Base-by-base conservation (phyloP, 768 basidiomycete genomes). In the Lactarius quietus region DNA sequence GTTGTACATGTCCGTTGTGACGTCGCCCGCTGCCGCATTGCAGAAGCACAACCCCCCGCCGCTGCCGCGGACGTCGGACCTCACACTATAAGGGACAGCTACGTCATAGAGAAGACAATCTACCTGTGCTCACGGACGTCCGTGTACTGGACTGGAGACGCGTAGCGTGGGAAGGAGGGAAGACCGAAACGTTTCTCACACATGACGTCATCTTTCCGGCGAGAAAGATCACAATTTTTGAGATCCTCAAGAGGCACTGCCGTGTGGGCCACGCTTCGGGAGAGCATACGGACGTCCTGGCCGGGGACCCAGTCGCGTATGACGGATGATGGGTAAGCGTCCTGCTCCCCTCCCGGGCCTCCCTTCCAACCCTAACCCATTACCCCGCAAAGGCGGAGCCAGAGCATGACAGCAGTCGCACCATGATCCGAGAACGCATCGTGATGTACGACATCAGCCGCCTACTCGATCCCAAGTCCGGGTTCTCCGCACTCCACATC, bases 381-480 rank as follows among this genome's bases (percentile, higher is more conserved):
- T 1, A 51, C 14, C 48, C 23, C 6, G 15, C 6, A 23, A 3
- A 23, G 26, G 23, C 17, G 31, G 23, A 55, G 41, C 56, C 31
- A 64, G 17, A 81, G 81, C 78, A 75, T 75, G 59, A 71, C 65
- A 83, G 83, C 60, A 26, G 3, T 23, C 23, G 14, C 45, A 14
- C 45, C 23, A 96, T 98, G 87, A 92, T 98, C 61, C 85, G 96
- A 33, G 96, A 98, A 76, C 84, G 96, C 20, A 86, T 98, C 26
- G 87, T 89, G 1, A 90, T 86, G 1, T 81, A 82, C 17, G 96
- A 96, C 4, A 74, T 86, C 18, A 78, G 93, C 23, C 84, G 95
- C 23, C 81, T 89, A 0, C 78, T 99, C 48, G 95, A 98, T 68
- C 78, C 86, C 0, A 84, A 87, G 69, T 72, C 76, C 10, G 85